Evolutionary conservation across 2,329 filamentous ascomycete species (phyloP), one percentile per base, ranked within the genome.

Genomic region (Fusarium praegraminearum): DNA sequence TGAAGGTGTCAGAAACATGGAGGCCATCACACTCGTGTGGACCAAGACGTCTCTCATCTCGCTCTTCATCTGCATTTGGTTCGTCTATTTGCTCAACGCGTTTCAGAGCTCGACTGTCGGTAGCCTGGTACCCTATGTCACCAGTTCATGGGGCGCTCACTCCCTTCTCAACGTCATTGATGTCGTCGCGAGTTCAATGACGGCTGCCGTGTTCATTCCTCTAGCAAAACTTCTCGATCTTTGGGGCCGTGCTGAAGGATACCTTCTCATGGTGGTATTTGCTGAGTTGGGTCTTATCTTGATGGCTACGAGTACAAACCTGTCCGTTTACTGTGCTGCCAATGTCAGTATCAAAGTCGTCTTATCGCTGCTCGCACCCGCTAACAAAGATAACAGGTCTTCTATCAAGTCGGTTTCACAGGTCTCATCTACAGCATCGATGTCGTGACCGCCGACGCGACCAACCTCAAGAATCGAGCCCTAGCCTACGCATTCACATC

Each of bases 291-390:
- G 80, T 16, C 80, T 90, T 60, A 83, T 89, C 20, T 80, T 92
- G 70, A 89, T 90, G 82, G 90, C 90, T 13, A 82, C 82, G 0
- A 89, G 84, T 72, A 80, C 83, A 3, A 67, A 72, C 11, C 45
- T 80, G 11, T 57, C 72, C 0, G 75, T 76, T 4, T 80, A 87
- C 74, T 85, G 86, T 57, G 87, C 87, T 7, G 87, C 85, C 11
- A 82, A 87, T 45, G 77, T 79, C 54, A 33, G n/a, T n/a, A n/a
- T n/a, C n/a, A n/a, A n/a, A n/a, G n/a, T n/a, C n/a, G n/a, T n/a
- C n/a, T n/a, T n/a, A n/a, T n/a, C n/a, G n/a, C n/a, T n/a, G n/a
- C n/a, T n/a, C n/a, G n/a, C n/a, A n/a, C n/a, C n/a, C n/a, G n/a
- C 33, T 65, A 24, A 64, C 2, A 1, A 12, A 1, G 5, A 1